Conservation (phyloP, 2,329 filamentous ascomycete genomes). For the Xylaria polymorpha region DNA sequence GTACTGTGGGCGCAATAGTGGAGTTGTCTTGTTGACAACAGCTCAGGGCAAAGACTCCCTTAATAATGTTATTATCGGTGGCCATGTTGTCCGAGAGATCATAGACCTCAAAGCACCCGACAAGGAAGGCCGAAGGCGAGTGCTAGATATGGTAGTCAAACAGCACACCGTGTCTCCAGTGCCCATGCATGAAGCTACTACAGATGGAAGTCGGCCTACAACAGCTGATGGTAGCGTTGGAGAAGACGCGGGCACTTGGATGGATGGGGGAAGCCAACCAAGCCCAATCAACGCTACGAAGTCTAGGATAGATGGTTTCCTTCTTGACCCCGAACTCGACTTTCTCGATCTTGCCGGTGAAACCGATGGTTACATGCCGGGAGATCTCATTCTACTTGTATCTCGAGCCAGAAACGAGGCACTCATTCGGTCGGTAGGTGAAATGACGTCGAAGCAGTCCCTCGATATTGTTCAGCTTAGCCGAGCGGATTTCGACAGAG, state of each 20-base stretch:
- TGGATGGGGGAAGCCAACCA: constrained; percentile 74
- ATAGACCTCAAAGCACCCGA: constrained; percentile 89
- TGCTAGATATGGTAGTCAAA: constrained; percentile 82
- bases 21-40: constrained; percentile 88
- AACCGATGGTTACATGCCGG: constrained; percentile 98
- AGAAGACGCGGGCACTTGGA: constrained; percentile 74
- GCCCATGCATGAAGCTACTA: constrained; percentile 51
- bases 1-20: constrained; percentile 82
- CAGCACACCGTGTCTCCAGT: constrained; percentile 60
- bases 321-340: constrained; percentile 81
- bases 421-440: constrained; percentile 82
- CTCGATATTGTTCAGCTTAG: constrained; percentile 71
- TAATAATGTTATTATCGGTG: constrained; percentile 89
- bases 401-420: constrained; percentile 91
- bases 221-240: constrained; percentile 65
- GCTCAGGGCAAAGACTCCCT: constrained; percentile 93
- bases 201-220: constrained; percentile 65
- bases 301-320: constrained; percentile 69
- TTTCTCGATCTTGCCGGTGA: constrained; percentile 92
- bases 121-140: constrained; percentile 85
- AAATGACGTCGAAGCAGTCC: constrained; percentile 59
- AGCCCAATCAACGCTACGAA: constrained; percentile 56
- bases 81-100: constrained; percentile 93
- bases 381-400: constrained; percentile 87
- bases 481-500: constrained; percentile 81